phyloP scores from a whole-genome alignment of 1,284 basidiomycete genomes.

The Marasmius tenuissimus region DNA sequence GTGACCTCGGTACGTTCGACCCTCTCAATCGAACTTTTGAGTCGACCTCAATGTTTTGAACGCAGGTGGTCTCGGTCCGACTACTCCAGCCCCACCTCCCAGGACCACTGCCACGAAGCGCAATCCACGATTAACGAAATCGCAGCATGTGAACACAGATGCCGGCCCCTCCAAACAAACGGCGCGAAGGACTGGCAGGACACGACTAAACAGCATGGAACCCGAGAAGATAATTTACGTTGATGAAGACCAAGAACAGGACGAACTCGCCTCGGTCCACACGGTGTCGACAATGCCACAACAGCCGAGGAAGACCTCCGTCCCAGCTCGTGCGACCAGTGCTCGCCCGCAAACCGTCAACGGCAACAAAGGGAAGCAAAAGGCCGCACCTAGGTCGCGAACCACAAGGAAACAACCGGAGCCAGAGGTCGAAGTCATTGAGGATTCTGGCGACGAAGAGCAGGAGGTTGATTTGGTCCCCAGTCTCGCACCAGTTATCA shows the following conservation, averaged over 20 bases:
- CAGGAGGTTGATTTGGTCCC: constrained; percentile 24
- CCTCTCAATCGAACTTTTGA: background rate
- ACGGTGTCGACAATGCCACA: background rate
- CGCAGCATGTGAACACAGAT: background rate
- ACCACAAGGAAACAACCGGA: constrained; percentile 21
- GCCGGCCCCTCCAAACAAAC: background rate
- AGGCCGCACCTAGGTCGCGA: constrained; percentile 12
- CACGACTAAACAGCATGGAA: background rate
- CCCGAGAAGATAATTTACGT: constrained; percentile 3
- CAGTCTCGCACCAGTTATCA: constrained; percentile 6
- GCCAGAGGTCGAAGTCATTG: constrained; percentile 2
- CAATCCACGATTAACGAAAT: background rate
- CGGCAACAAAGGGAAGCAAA: constrained; percentile 20
- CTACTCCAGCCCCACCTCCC: background rate
- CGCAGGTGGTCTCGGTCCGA: constrained; percentile 5
- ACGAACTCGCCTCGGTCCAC: background rate
- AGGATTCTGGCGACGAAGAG: background rate
- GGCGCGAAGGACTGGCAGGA: background rate
- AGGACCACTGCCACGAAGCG: background rate
- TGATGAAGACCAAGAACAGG: background rate
- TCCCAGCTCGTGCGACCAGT: background rate
- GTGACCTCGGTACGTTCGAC: constrained; percentile 3
- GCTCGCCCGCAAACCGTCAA: background rate
- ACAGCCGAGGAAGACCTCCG: background rate
- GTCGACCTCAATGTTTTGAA: background rate